These are phyloP conservation scores for Cynara cardunculus DNA, from an alignment of 129 eudicot species.

Conservation along the genomic window DNA sequence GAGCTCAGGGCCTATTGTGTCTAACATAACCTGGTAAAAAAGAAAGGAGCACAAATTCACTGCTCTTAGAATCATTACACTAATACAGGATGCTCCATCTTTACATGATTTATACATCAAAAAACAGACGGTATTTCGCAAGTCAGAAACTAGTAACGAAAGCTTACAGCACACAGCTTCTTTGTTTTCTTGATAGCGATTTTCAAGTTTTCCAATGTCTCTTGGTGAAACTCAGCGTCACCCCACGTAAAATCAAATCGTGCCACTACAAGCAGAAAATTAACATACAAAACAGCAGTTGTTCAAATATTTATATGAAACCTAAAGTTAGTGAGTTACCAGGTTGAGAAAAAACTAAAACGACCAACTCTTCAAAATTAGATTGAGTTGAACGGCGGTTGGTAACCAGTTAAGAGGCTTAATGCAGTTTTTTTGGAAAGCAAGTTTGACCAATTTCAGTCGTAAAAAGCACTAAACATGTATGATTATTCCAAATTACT, in stretches of 20 bases:
- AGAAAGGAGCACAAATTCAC: constrained; percentile 1
- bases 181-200: constrained; percentile 64
- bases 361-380: not conserved
- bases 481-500: not conserved
- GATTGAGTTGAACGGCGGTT: too few species aligned
- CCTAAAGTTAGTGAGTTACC: not conserved
- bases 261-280: constrained; percentile 56
- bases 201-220: constrained; percentile 67
- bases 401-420: not conserved
- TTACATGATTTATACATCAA: not conserved
- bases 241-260: constrained; percentile 94
- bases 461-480: not conserved
- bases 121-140: not conserved
- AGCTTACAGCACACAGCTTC: constrained; percentile 84
- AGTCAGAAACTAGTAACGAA: not conserved
- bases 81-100: not conserved
- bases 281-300: too few species aligned
- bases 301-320: too few species aligned
- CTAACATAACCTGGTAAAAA: constrained; percentile 72
- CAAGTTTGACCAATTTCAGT: not conserved
- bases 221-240: constrained; percentile 77
- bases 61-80: not conserved
- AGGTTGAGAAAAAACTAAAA: not conserved
- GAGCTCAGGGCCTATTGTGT: constrained; percentile 86
- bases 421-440: not conserved